A percentile compares a stretch with the other conserved stretches of the same genome.
phyloP scores from a whole-genome alignment of 2,329 filamentous ascomycete species.

The Cercospora beticola region DNA sequence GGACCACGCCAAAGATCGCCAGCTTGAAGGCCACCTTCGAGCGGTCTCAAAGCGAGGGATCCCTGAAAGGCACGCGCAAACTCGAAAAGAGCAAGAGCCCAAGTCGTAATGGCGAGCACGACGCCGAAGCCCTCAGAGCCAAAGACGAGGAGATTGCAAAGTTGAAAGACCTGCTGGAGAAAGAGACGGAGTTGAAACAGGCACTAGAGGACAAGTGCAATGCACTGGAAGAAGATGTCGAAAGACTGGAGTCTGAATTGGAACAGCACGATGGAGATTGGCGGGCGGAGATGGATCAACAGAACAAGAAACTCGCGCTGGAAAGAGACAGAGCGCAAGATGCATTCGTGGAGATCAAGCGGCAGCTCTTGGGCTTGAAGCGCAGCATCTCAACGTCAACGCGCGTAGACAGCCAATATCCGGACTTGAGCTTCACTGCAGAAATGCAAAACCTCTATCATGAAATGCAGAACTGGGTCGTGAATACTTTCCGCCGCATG shows the following conservation, averaged over 20 bases:
- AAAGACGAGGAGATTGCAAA: slow-evolving; percentile 26
- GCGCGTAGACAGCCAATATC: slow-evolving; percentile 58
- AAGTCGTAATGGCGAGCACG: slow-evolving; percentile 14
- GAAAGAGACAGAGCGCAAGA: slow-evolving; percentile 21
- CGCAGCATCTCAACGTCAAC: slow-evolving; percentile 69
- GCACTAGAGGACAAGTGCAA: slow-evolving; percentile 27
- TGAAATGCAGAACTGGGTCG: slow-evolving; percentile 71
- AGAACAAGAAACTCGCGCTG: slow-evolving; percentile 1
- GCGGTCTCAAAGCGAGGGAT: slow-evolving; percentile 16
- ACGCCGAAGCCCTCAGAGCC: slow-evolving; percentile 14
- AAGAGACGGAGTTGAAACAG: slow-evolving; percentile 27
- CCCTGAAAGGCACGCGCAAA: slow-evolving; percentile 6
- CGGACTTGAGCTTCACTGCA: slow-evolving; percentile 66
- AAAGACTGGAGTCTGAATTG: slow-evolving; percentile 17
- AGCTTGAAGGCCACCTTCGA: slow-evolving; percentile 34
- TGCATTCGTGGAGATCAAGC: slow-evolving; percentile 35
- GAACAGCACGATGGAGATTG: slow-evolving; percentile 20
- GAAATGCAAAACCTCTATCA: slow-evolving; percentile 61
- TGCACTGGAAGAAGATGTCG: slow-evolving; percentile 22
- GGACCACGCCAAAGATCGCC: slow-evolving; percentile 33
- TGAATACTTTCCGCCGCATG: slow-evolving; percentile 65
- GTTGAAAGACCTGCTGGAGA: slow-evolving; percentile 25
- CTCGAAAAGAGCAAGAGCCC: slow-evolving; percentile 24
- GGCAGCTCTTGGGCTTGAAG: slow-evolving; percentile 67
- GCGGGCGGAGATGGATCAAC: slow-evolving; percentile 18